Conservation (phyloP, 257 asterid genomes). For the Vinca minor region DNA sequence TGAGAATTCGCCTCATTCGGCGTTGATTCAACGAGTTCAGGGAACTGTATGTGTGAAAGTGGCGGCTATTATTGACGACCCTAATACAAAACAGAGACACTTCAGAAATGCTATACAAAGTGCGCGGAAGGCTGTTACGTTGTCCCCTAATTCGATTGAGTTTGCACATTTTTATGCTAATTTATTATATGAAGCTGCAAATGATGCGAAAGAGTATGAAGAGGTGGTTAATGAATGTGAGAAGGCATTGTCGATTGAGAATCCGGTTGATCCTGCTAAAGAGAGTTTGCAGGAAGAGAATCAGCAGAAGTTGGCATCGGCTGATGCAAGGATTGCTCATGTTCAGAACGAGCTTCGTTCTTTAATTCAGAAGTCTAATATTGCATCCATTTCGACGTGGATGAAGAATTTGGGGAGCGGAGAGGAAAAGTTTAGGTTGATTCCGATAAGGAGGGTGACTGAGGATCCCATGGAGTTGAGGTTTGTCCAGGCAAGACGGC, state of each 20-base stretch:
- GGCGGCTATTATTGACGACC: conserved; percentile 55
- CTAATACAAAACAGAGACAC: conserved; percentile 52
- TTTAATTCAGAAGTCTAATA: conserved; percentile 67
- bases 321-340: conserved; percentile 47
- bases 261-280: conserved; percentile 81
- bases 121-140: conserved; percentile 44
- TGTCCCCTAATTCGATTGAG: conserved; percentile 69
- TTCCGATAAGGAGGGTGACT: conserved; percentile 55
- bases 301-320: conserved; percentile 52
- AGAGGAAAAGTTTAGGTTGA: conserved; percentile 63
- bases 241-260: conserved; percentile 65
- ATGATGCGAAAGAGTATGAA: conserved; percentile 62
- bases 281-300: conserved; percentile 74
- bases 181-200: conserved; percentile 60
- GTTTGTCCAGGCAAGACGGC: conserved; percentile 50
- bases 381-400: conserved; percentile 68
- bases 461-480: conserved; percentile 82
- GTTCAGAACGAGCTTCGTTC: conserved; percentile 57
- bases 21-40: conserved; percentile 60
- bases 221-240: conserved; percentile 77
- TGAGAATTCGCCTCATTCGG: conserved; percentile 41
- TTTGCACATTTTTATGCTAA: conserved; percentile 71
- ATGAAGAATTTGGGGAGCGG: conserved; percentile 62
- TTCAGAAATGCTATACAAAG: conserved; percentile 63
- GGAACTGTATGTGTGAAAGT: conserved; percentile 62